A percentile compares a stretch with the other conserved stretches of the same genome.
phyloP scores from a whole-genome alignment of 495 filamentous ascomycete genomes.

The Xanthoparmelia taractica region DNA sequence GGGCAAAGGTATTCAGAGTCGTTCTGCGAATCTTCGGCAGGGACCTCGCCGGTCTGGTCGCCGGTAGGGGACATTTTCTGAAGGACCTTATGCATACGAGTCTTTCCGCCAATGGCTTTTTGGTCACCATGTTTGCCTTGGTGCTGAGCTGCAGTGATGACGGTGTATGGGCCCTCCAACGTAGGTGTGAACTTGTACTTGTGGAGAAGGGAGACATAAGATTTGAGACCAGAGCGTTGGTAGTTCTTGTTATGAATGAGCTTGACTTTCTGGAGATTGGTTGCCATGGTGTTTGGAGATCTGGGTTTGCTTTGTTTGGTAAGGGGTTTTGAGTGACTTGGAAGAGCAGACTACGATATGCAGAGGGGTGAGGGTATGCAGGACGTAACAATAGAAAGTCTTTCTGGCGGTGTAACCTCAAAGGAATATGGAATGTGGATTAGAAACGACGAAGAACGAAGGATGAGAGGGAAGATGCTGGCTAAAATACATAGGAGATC shows the following conservation, averaged over 20 bases:
- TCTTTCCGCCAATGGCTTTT: slow-evolving; percentile 41
- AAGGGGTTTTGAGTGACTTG: background rate
- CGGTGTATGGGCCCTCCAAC: slow-evolving; percentile 57
- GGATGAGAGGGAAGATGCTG: slow-evolving; percentile 5
- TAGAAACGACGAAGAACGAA: background rate
- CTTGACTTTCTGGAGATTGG: slow-evolving; percentile 39
- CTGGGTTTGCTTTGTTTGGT: background rate
- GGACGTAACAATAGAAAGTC: background rate
- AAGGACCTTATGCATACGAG: slow-evolving; percentile 39
- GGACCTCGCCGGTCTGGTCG: slow-evolving; percentile 46
- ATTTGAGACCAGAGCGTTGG: slow-evolving; percentile 59
- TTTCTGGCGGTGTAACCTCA: background rate
- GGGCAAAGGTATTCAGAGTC: slow-evolving; percentile 62
- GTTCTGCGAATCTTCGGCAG: slow-evolving; percentile 67
- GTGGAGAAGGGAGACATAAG: slow-evolving; percentile 60
- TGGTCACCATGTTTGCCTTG: slow-evolving; percentile 38
- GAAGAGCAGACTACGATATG: background rate
- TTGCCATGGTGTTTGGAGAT: slow-evolving; percentile 30
- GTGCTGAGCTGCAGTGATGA: slow-evolving; percentile 38
- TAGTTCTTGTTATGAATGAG: slow-evolving; percentile 56
- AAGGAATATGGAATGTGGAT: background rate
- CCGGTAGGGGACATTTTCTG: slow-evolving; percentile 41
- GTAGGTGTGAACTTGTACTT: slow-evolving; percentile 67
- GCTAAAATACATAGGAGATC: slow-evolving; percentile 4
- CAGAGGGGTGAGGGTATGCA: background rate